These are phyloP conservation scores for Fusarium annulatum DNA, from an alignment of 2,329 filamentous ascomycete species.

Conservation along the genomic window DNA sequence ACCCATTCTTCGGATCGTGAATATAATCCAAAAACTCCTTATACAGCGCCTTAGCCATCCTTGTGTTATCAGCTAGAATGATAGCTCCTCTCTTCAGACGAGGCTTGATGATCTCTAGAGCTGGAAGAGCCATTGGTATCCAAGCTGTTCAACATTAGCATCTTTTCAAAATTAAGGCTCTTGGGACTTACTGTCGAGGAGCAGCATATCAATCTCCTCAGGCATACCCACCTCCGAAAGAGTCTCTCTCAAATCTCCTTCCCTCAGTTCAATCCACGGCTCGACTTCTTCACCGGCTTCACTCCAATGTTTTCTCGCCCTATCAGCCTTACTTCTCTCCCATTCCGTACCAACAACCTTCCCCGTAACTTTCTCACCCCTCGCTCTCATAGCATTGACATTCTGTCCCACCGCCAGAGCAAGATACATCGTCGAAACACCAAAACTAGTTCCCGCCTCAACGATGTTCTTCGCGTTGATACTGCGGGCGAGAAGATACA, in stretches of 20 bases:
- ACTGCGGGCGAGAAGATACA: constrained; percentile 64
- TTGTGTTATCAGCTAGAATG: constrained; percentile 63
- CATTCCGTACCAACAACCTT: constrained; percentile 70
- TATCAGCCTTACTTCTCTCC: constrained; percentile 63
- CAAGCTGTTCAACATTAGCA: constrained; percentile 57
- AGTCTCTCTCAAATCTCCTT: constrained; percentile 68
- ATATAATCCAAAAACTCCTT: constrained; percentile 61
- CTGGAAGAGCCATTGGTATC: constrained; percentile 65
- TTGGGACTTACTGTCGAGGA: constrained; percentile 69
- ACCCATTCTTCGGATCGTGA: constrained; percentile 58
- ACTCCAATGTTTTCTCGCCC: constrained; percentile 65
- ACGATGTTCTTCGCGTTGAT: constrained; percentile 64
- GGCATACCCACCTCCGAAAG: constrained; percentile 55
- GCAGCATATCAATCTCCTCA: constrained; percentile 63
- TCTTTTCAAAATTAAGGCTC: accelerated
- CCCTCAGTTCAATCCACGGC: constrained; percentile 65
- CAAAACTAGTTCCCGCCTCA: constrained; percentile 71
- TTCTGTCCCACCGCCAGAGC: constrained; percentile 67
- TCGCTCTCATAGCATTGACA: constrained; percentile 36
- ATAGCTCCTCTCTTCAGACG: constrained; percentile 59
- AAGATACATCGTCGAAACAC: constrained; percentile 72
- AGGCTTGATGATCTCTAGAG: constrained; percentile 61
- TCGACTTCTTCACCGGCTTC: constrained; percentile 62
- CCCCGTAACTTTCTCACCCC: constrained; percentile 34
- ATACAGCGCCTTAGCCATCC: constrained; percentile 54